Evolutionary conservation across 2,329 filamentous ascomycete genomes (phyloP).

Genomic region (Aspergillus chevalieri): DNA sequence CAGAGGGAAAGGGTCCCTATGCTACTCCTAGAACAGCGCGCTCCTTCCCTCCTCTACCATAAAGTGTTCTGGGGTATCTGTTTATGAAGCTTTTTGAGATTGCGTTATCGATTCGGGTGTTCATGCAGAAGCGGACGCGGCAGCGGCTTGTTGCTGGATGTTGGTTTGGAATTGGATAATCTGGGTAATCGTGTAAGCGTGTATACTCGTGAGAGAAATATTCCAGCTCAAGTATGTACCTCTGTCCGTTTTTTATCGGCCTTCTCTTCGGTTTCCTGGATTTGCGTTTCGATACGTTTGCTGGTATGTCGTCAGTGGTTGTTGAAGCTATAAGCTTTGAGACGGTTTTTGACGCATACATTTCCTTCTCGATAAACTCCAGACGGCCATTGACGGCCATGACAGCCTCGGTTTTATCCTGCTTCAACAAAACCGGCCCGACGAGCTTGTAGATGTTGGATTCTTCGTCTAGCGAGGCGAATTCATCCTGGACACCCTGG

Average conservation of each 20-base stretch:
- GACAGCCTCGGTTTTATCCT: conserved; percentile 84
- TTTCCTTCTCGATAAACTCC: conserved; percentile 89
- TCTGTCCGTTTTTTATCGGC: conserved; percentile 61
- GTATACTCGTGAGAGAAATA: neutral
- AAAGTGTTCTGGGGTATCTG: neutral
- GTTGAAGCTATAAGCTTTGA: conserved; percentile 1
- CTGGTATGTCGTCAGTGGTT: conserved; percentile 31
- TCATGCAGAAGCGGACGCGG: conserved; percentile 28
- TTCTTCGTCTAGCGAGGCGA: conserved; percentile 67
- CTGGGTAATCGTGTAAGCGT: conserved; percentile 20
- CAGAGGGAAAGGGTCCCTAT: too few relatives aligned
- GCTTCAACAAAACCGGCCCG: conserved; percentile 87
- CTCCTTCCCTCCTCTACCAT: neutral
- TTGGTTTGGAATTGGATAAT: conserved; percentile 36
- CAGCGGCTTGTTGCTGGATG: conserved; percentile 28
- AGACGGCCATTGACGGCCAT: conserved; percentile 85
- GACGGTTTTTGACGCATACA: conserved; percentile 51
- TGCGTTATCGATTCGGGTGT: neutral
- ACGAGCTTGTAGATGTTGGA: conserved; percentile 95
- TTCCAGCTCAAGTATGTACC: conserved; percentile 36
- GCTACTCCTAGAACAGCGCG: too few relatives aligned
- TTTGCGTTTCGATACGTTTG: conserved; percentile 61
- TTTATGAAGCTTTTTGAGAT: too few relatives aligned
- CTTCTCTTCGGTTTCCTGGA: conserved; percentile 58
- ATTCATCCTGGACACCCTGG: conserved; percentile 82